A percentile compares a stretch with the other conserved stretches of the same genome.
Conservation (phyloP, 495 filamentous ascomycete genomes). For the Neurospora sp. region DNA sequence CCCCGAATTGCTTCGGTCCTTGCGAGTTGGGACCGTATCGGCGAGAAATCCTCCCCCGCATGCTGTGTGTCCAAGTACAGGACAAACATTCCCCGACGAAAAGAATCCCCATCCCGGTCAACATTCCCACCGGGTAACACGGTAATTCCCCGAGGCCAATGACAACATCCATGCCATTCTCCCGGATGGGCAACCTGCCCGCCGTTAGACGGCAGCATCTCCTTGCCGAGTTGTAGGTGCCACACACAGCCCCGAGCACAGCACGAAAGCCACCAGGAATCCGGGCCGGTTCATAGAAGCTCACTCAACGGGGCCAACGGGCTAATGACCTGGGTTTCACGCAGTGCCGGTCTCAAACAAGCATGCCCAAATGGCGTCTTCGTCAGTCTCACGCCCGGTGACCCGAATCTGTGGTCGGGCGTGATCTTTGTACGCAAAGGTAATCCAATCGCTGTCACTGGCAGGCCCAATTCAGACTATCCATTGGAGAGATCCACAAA, state of each 20-base stretch:
- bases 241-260: background rate
- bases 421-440: conserved; percentile 85
- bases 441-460: conserved; percentile 16
- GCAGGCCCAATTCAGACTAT: background rate
- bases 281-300: background rate
- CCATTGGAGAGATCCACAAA: background rate
- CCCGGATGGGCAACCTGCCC: conserved; percentile 21
- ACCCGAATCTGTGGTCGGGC: conserved; percentile 76
- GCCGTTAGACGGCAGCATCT: conserved; percentile 49
- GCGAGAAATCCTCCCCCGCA: background rate
- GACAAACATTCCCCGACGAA: background rate
- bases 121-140: background rate
- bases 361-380: conserved; percentile 77
- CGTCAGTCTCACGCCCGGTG: conserved; percentile 70
- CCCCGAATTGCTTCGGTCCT: background rate
- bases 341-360: conserved; percentile 70
- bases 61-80: background rate
- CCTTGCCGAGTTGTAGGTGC: conserved; percentile 64
- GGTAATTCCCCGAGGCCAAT: background rate
- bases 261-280: background rate
- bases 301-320: background rate
- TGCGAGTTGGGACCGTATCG: background rate
- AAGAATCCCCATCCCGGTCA: background rate
- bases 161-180: background rate
- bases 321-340: conserved; percentile 5